Evolutionary conservation across 257 asterid genomes (phyloP), one percentile per base, ranked within the genome.

Genomic region (Nicotiana noctiflora): DNA sequence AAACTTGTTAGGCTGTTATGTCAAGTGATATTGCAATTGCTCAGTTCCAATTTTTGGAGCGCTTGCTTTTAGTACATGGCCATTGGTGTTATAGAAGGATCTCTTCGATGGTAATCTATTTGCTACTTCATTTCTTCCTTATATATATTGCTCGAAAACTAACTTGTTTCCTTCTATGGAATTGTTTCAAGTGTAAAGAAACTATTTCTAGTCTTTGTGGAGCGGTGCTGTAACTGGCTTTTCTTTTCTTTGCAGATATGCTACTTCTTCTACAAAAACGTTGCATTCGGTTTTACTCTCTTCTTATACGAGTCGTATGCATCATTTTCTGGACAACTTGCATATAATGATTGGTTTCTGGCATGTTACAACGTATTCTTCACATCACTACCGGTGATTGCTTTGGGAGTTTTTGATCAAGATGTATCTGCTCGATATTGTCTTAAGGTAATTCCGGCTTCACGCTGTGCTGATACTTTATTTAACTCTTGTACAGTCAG

Each of bases 51-150:
- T 94, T 83, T 61, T 78, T 94, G 86, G 98, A 94, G 84, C 93
- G 98, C 57, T 84, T 94, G 80, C 98, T 94, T 84, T 79, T 94
- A 83, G 98, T 94, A 81, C 98, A 94, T 40, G 98, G 98, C 32
- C 98, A 94, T 81, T 94, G 98, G 98, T 94, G 98, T 84, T 94
- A 94, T 88, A 84, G 97, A 87, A 90, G 98, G 88, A 94, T 94
- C 74, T 86, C 98, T 29, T 89, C 94, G 8, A 94, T 94, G 98
- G 97, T 94, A 90, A 86, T 31, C 44, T 14, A 59, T 74, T n/a
- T 80, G 57, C 72, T 31, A 70, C 77, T 44, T 37, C 40, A 6
- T 23, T 49, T 23, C 61, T 46, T 74, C 61, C 44, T 49, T 14
- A 49, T 0, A 21, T 49, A 19, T 49, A 19, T 23, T 6, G 56